Conservation (phyloP, 83 land plant species). For the Diphasiastrum complanatum region DNA sequence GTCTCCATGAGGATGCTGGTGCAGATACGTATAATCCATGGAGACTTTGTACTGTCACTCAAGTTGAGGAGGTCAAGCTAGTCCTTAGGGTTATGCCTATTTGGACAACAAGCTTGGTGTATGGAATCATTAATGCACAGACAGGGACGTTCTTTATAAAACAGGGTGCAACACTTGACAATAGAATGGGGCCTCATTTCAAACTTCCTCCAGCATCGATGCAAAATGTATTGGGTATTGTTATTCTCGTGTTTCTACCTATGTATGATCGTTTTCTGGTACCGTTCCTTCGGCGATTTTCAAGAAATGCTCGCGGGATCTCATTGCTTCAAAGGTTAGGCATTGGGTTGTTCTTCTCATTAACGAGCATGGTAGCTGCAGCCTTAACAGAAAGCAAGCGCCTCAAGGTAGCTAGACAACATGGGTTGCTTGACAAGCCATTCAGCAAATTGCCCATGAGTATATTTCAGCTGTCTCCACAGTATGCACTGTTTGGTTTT, state of each 20-base stretch:
- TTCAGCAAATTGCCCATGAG: conserved; percentile 21
- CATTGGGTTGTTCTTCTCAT: conserved; percentile 53
- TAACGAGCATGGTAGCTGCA: conserved; percentile 57
- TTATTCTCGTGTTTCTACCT: conserved; percentile 58
- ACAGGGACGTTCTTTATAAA: conserved; percentile 66
- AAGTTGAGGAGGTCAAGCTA: conserved; percentile 29
- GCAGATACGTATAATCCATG: conserved; percentile 18
- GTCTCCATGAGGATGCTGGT: neutral
- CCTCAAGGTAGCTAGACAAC: conserved; percentile 9
- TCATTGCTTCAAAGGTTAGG: conserved; percentile 64
- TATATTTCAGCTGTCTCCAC: conserved; percentile 65
- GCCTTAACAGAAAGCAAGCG: conserved; percentile 34
- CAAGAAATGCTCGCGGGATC: conserved; percentile 46
- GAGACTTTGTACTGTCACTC: conserved; percentile 26
- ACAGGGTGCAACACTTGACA: conserved; percentile 57
- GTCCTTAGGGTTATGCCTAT: conserved; percentile 50
- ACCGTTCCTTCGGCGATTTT: conserved; percentile 33
- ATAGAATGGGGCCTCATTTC: conserved; percentile 45
- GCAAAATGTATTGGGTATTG: conserved; percentile 46
- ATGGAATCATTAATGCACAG: conserved; percentile 58
- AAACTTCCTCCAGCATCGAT: conserved; percentile 69
- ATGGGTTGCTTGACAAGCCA: conserved; percentile 27
- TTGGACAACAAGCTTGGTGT: conserved; percentile 62
- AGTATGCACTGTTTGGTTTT: conserved; percentile 53
- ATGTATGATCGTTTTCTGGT: conserved; percentile 55